Percentiles rank a stretch among this genome's conserved stretches.
phyloP scores from a whole-genome alignment of 139 green algal species.

The Ulvella scutata region DNA sequence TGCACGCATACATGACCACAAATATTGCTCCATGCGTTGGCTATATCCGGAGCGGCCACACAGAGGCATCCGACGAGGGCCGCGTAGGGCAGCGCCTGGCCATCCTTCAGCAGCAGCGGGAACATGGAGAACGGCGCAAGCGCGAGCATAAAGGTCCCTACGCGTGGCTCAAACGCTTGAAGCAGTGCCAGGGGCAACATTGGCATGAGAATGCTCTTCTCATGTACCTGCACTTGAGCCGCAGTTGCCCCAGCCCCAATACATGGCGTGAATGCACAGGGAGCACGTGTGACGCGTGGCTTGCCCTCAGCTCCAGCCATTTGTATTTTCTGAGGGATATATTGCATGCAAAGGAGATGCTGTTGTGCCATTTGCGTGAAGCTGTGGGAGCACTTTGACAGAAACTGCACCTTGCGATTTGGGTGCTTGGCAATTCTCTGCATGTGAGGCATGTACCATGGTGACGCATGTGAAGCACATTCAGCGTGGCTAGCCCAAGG shows the following conservation, averaged over 20 bases:
- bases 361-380: too few relatives aligned
- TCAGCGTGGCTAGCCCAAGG: too few relatives aligned
- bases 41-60: background rate
- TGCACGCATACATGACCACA: too few relatives aligned
- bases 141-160: constrained; percentile 35
- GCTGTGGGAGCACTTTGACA: too few relatives aligned
- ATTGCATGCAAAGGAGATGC: too few relatives aligned
- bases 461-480: too few relatives aligned
- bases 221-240: constrained; percentile 70
- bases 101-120: constrained; percentile 75
- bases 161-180: constrained; percentile 20
- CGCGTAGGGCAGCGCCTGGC: constrained; percentile 48
- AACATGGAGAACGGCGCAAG: constrained; percentile 71
- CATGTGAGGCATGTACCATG: too few relatives aligned
- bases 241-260: background rate
- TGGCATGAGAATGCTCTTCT: constrained; percentile 92
- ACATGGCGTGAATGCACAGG: background rate
- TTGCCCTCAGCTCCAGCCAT: too few relatives aligned
- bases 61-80: constrained; percentile 21
- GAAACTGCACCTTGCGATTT: too few relatives aligned
- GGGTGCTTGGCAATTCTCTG: too few relatives aligned
- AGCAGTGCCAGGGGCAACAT: constrained; percentile 69
- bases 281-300: background rate
- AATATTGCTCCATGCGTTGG: background rate
- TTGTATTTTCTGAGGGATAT: background rate